phyloP scores from a whole-genome alignment of 805 yeast species.

The Candida sanyiensis region DNA sequence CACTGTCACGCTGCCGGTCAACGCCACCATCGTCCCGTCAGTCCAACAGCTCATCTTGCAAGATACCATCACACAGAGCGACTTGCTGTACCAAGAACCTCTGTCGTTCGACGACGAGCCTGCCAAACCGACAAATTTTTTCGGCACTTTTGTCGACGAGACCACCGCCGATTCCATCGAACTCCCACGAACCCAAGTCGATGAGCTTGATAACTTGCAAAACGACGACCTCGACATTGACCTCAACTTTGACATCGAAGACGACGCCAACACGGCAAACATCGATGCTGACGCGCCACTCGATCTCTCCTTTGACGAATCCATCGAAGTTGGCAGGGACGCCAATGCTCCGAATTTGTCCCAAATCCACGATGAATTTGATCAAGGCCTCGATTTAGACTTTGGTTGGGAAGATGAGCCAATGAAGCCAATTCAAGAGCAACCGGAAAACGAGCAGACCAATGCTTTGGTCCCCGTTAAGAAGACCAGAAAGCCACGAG shows the following conservation, averaged over 20 bases:
- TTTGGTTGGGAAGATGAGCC: constrained; percentile 11
- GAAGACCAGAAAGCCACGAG: constrained; percentile 11
- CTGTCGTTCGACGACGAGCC: constrained; percentile 29
- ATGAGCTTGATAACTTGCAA: constrained; percentile 26
- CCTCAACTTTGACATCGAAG: constrained; percentile 39
- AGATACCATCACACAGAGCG: constrained; percentile 76
- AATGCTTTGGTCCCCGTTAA: constrained; percentile 7
- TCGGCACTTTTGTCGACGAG: constrained; percentile 14
- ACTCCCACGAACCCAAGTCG: constrained; percentile 47
- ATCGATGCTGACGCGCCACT: constrained; percentile 20
- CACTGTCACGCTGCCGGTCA: constrained; percentile 52
- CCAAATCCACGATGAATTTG: constrained; percentile 9
- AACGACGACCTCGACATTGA: constrained; percentile 49
- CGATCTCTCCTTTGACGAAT: constrained; percentile 29
- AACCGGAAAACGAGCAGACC: constrained; percentile 9
- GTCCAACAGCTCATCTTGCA: constrained; percentile 55
- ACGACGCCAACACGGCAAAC: constrained; percentile 29
- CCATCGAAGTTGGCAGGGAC: constrained; percentile 52
- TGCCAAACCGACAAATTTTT: constrained; percentile 14
- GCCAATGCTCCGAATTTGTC: constrained; percentile 21
- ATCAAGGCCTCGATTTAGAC: constrained; percentile 21
- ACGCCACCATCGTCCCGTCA: constrained; percentile 54
- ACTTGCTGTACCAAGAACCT: constrained; percentile 64
- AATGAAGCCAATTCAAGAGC: constrained; percentile 18
- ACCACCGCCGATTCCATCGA: constrained; percentile 55